Evolutionary conservation across 768 basidiomycete species (phyloP).

Genomic region (Tulasnella sp.): DNA sequence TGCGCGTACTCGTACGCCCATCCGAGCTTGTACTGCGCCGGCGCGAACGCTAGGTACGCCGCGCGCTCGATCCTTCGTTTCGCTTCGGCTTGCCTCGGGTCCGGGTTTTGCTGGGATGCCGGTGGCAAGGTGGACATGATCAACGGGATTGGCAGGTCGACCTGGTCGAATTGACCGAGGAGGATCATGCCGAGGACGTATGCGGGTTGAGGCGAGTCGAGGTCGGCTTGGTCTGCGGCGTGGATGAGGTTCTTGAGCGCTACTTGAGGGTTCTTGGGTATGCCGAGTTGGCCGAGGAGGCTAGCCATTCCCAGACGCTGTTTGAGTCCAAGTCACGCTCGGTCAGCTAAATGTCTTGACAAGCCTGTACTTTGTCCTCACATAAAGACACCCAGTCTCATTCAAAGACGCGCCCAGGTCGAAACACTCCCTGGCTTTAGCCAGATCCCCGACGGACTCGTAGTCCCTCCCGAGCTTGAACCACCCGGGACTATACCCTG

Average conservation of each 20-base stretch:
- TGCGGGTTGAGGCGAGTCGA: slow-evolving; percentile 76
- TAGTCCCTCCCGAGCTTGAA: slow-evolving; percentile 87
- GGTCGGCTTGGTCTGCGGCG: slow-evolving; percentile 62
- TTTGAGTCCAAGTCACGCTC: background rate
- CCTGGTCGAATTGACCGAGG: slow-evolving; percentile 67
- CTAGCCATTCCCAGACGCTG: slow-evolving; percentile 91
- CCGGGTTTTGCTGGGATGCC: slow-evolving; percentile 25
- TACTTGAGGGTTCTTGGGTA: slow-evolving; percentile 38
- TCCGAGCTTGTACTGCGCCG: slow-evolving; percentile 82
- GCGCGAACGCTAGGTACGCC: slow-evolving; percentile 72
- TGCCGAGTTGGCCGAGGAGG: slow-evolving; percentile 73
- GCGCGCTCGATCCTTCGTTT: slow-evolving; percentile 70
- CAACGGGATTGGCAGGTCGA: slow-evolving; percentile 38
- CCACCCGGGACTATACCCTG: slow-evolving; percentile 74
- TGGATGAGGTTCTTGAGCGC: slow-evolving; percentile 65
- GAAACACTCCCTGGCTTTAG: slow-evolving; percentile 74
- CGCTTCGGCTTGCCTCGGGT: slow-evolving; percentile 45
- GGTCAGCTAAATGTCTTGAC: slow-evolving; percentile 8
- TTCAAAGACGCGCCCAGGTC: slow-evolving; percentile 64
- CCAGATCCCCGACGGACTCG: slow-evolving; percentile 64
- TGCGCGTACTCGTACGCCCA: slow-evolving; percentile 87
- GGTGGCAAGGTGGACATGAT: slow-evolving; percentile 46
- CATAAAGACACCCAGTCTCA: slow-evolving; percentile 75
- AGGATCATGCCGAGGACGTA: slow-evolving; percentile 84
- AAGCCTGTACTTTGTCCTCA: slow-evolving; percentile 33